Evolutionary conservation across 495 filamentous ascomycete species (phyloP), one percentile per base, ranked within the genome.

Genomic region (Podospora australis): DNA sequence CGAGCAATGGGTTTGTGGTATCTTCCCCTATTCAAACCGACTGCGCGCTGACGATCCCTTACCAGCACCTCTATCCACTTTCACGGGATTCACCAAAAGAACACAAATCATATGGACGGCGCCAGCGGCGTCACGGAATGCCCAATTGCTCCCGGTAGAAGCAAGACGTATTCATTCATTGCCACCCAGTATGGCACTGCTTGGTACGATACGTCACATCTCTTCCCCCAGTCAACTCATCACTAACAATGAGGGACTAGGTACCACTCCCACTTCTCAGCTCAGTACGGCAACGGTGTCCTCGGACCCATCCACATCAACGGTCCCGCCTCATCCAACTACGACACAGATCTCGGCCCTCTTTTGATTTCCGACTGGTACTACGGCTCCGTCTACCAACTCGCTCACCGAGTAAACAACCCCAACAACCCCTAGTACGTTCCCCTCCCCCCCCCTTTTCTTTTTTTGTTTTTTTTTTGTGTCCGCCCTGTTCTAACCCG

Each of bases 221-320:
- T 14, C 13, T 39, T 8, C 9, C 5, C 4, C 6, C 7, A 25
- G 7, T n/a, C n/a, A 0, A 8, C 9, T 17, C 19, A 6, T 24
- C 16, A 32, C n/a, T 7, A 23, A 28, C 6, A 24, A 46, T 46
- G 24, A 42, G 29, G 19, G 2, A 39, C 32, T 16, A 62, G 74
- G 74, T 81, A 76, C 41, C 79, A 81, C 42, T 68, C 69, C 10
- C 79, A 82, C 48, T 79, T 75, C 58, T 66, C 66, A 9, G 68
- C 68, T 3, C 76, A 80, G 49, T 81, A 79, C 51, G 62, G 65
- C 7, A 70, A 74, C 22, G 78, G 76, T 40, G 35, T 63, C 2
- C 41, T 63, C 16, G 80, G 78, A 1, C 64, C 78, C 1, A 63
- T 83, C 19, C 64, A 77, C 23, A 74, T 83, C 54, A 68, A 81